A percentile compares a stretch with the other conserved stretches of the same genome.
These are phyloP conservation scores for Pistacia vera DNA, from an alignment of 345 rosid genomes.

Conservation along the genomic window DNA sequence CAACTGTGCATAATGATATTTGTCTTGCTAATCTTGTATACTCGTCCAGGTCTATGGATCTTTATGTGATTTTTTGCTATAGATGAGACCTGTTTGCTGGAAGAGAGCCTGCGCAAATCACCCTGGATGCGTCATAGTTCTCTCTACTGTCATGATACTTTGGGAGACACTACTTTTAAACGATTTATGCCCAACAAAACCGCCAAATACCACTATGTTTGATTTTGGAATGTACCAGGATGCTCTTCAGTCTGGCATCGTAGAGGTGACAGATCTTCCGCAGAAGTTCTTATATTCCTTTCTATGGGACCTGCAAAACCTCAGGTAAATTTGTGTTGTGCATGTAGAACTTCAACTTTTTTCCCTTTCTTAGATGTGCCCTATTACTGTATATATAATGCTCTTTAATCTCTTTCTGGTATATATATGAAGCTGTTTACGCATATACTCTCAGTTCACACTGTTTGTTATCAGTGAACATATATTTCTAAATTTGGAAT, in stretches of 20 bases:
- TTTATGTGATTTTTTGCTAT: slow-evolving; percentile 30
- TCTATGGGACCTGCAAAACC: slow-evolving; percentile 40
- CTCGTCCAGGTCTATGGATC: slow-evolving; percentile 15
- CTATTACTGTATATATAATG: too few species aligned
- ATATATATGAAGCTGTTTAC: too few species aligned
- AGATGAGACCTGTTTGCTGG: slow-evolving; percentile 20
- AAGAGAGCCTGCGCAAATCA: slow-evolving; percentile 28
- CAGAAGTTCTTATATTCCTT: slow-evolving; percentile 40
- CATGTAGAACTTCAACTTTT: too few species aligned
- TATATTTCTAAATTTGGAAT: too few species aligned
- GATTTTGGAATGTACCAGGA: slow-evolving; percentile 39
- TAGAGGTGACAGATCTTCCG: slow-evolving; percentile 31
- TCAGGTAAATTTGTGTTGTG: slow-evolving; percentile 22
- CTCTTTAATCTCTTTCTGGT: too few species aligned
- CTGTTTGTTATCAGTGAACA: too few species aligned
- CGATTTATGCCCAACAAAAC: slow-evolving; percentile 24
- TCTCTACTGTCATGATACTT: slow-evolving; percentile 25
- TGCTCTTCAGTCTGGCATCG: slow-evolving; percentile 38
- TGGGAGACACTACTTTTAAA: slow-evolving; percentile 11
- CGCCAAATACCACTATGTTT: slow-evolving; percentile 13
- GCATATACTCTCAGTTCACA: too few species aligned
- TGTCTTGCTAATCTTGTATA: too few species aligned
- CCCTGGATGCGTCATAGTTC: background rate
- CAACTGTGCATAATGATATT: too few species aligned
- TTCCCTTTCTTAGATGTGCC: too few species aligned